Percentiles rank a stretch among this genome's conserved stretches.
These are phyloP conservation scores for Gastrodia elata DNA, from an alignment of 106 monocot species.

Conservation along the genomic window DNA sequence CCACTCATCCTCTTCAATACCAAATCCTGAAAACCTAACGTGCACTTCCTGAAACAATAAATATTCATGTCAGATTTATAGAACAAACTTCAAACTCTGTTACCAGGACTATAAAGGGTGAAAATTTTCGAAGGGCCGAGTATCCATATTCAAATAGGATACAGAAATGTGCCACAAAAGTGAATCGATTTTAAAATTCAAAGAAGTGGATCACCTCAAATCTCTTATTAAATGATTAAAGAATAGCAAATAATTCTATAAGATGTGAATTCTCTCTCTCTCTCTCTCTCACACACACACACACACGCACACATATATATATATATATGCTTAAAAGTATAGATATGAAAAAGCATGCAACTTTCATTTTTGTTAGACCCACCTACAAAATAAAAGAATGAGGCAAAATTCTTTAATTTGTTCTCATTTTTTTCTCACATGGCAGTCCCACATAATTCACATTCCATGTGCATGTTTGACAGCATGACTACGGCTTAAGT, in stretches of 20 bases:
- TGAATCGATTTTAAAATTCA: not conserved
- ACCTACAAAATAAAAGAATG: not conserved
- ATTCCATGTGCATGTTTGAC: not conserved
- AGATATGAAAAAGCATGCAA: not conserved
- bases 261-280: too few relatives aligned
- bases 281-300: too few relatives aligned
- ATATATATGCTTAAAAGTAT: not conserved
- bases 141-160: too few relatives aligned
- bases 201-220: too few relatives aligned
- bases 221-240: too few relatives aligned
- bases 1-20: conserved; percentile 97
- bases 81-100: not conserved
- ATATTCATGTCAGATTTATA: not conserved
- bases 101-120: not conserved
- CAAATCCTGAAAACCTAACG: conserved; percentile 82
- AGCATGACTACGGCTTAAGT: not conserved
- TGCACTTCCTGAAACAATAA: conserved; percentile 71
- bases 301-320: not conserved
- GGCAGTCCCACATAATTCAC: not conserved
- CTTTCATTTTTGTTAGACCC: not conserved
- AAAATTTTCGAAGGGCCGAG: not conserved
- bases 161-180: not conserved
- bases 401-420: not conserved
- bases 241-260: too few relatives aligned
- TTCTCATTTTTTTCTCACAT: not conserved